Conservation (phyloP, 2,329 filamentous ascomycete genomes). For the Diatrype stigma region DNA sequence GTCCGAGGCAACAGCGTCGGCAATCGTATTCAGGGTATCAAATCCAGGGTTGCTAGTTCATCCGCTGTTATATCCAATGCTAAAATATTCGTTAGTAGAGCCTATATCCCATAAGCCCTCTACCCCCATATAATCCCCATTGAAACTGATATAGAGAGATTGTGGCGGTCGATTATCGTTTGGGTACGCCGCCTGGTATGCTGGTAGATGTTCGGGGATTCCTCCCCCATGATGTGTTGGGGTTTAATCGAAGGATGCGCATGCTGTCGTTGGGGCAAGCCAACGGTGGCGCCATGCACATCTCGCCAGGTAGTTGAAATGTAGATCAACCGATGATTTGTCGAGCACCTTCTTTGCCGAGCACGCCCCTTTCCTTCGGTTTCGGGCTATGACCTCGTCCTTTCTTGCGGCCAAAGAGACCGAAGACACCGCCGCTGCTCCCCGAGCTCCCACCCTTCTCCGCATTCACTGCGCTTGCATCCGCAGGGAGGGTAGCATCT, state of each 20-base stretch:
- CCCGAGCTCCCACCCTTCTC: conserved; percentile 49
- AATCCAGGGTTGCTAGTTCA: neutral
- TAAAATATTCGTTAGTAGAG: neutral
- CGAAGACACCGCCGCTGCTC: conserved; percentile 74
- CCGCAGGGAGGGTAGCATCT: conserved; percentile 68
- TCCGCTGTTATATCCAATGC: neutral
- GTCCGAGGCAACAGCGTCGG: neutral
- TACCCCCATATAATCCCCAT: neutral
- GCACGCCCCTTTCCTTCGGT: conserved; percentile 84
- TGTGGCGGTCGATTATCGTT: neutral
- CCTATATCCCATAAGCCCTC: too few species aligned
- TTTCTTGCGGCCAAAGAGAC: conserved; percentile 85
- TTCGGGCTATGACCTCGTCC: conserved; percentile 89
- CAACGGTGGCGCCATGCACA: too few species aligned
- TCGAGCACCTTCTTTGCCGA: conserved; percentile 92
- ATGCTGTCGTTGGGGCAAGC: neutral
- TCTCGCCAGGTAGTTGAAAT: too few species aligned
- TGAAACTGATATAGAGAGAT: neutral
- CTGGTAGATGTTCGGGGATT: neutral
- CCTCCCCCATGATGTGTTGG: neutral
- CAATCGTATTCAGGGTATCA: neutral
- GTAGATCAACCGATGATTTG: conserved; percentile 63
- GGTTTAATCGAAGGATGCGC: neutral
- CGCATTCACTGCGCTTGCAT: conserved; percentile 53
- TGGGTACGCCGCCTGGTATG: neutral